Evolutionary conservation across 2,329 filamentous ascomycete genomes (phyloP).

Genomic region (Clarireedia monteithiana): DNA sequence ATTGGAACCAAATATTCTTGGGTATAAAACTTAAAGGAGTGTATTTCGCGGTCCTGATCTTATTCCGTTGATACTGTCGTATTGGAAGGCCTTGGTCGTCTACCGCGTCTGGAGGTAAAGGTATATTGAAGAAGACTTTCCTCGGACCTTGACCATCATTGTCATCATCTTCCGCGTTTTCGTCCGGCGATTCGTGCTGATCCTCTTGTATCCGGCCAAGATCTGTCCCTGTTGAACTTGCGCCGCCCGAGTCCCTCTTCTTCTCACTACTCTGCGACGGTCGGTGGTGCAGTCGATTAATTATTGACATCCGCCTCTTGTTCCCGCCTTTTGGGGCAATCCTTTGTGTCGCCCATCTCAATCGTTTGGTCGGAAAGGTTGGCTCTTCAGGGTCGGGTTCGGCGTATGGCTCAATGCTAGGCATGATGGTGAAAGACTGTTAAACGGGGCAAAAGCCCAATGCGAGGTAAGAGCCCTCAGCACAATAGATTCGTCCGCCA

Average conservation of each 20-base stretch:
- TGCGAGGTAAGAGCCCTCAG: constrained; percentile 11
- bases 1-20: constrained; percentile 96
- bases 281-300: constrained; percentile 62
- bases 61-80: constrained; percentile 74
- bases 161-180: constrained; percentile 32
- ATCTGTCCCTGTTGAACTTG: constrained; percentile 30
- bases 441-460: constrained; percentile 8
- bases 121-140: constrained; percentile 77
- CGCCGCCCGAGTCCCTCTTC: constrained; percentile 45
- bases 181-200: constrained; percentile 14
- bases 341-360: constrained; percentile 95
- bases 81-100: constrained; percentile 74
- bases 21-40: constrained; percentile 91
- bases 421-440: constrained; percentile 6
- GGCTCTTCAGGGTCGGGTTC: constrained; percentile 33
- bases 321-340: constrained; percentile 66
- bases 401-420: constrained; percentile 37
- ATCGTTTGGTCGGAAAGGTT: constrained; percentile 53
- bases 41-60: constrained; percentile 97
- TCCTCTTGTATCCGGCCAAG: constrained; percentile 26
- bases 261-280: constrained; percentile 56
- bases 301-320: constrained; percentile 74
- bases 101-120: constrained; percentile 64
- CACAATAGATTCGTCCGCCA: constrained; percentile 6
- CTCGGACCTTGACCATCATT: constrained; percentile 36